Conservation (phyloP, 192 early-diverging fungal species). For the Backusella morwellensis region DNA sequence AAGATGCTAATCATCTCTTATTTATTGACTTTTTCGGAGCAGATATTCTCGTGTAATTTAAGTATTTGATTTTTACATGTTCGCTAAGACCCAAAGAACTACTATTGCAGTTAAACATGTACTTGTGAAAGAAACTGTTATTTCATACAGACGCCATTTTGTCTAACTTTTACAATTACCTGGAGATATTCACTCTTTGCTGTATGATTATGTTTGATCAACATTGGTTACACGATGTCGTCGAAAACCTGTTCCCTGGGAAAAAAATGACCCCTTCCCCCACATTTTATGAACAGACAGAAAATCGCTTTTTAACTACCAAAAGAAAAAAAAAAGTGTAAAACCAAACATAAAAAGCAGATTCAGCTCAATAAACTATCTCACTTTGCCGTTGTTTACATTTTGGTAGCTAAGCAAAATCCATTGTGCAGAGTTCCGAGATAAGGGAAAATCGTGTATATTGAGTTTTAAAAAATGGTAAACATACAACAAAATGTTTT, state of each 20-base stretch:
- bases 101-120: background rate
- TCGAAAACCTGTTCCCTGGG: background rate
- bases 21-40: background rate
- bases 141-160: background rate
- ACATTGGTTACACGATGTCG: background rate
- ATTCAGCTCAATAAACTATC: background rate
- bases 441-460: background rate
- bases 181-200: background rate
- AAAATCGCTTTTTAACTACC: background rate
- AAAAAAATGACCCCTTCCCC: background rate
- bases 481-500: background rate
- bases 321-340: background rate
- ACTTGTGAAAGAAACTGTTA: background rate
- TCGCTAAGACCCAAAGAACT: background rate
- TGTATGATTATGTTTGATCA: background rate
- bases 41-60: background rate
- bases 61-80: background rate
- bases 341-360: background rate
- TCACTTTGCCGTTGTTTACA: background rate
- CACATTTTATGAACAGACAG: background rate
- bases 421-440: background rate
- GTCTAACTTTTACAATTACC: background rate
- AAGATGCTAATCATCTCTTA: background rate
- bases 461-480: background rate
- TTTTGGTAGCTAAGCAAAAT: background rate